phyloP scores from a whole-genome alignment of 1,284 basidiomycete species.

The Lignosus rhinocerotis region DNA sequence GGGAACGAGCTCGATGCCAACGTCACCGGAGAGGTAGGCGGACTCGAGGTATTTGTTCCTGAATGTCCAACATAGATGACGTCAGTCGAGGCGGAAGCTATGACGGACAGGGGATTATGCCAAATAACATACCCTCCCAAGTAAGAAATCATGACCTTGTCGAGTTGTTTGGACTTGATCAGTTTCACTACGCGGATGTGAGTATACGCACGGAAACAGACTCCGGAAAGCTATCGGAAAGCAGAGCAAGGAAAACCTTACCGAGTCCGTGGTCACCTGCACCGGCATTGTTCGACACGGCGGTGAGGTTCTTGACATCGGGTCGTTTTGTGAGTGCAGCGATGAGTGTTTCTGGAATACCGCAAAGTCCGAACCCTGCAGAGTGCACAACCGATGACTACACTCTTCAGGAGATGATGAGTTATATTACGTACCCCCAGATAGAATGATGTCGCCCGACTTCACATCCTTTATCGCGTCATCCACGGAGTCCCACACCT shows the following conservation, averaged over 20 bases:
- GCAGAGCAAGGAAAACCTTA: slow-evolving; percentile 38
- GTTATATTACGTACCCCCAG: slow-evolving; percentile 61
- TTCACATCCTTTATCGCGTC: slow-evolving; percentile 83
- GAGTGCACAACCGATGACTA: neutral
- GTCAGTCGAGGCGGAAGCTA: neutral
- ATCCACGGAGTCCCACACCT: slow-evolving; percentile 79
- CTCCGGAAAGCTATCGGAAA: slow-evolving; percentile 1
- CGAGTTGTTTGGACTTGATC: slow-evolving; percentile 73
- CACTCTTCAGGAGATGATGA: neutral
- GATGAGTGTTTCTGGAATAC: slow-evolving; percentile 84
- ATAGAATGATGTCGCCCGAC: slow-evolving; percentile 75
- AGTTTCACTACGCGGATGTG: slow-evolving; percentile 60
- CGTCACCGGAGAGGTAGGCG: slow-evolving; percentile 79
- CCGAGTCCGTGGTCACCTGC: slow-evolving; percentile 77
- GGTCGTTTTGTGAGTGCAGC: slow-evolving; percentile 70
- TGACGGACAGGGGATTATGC: slow-evolving; percentile 2
- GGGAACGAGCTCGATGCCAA: slow-evolving; percentile 85
- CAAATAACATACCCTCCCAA: slow-evolving; percentile 66
- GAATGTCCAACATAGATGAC: slow-evolving; percentile 6
- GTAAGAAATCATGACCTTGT: slow-evolving; percentile 85
- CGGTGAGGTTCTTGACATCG: slow-evolving; percentile 74
- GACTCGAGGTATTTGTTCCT: slow-evolving; percentile 78
- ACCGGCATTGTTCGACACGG: slow-evolving; percentile 92
- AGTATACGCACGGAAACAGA: slow-evolving; percentile 13
- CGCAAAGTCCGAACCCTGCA: slow-evolving; percentile 76